Evolutionary conservation across 108 stramenopile genomes (phyloP), one percentile per base, ranked within the genome.

Genomic region (Fragilariopsis cylindrus): DNA sequence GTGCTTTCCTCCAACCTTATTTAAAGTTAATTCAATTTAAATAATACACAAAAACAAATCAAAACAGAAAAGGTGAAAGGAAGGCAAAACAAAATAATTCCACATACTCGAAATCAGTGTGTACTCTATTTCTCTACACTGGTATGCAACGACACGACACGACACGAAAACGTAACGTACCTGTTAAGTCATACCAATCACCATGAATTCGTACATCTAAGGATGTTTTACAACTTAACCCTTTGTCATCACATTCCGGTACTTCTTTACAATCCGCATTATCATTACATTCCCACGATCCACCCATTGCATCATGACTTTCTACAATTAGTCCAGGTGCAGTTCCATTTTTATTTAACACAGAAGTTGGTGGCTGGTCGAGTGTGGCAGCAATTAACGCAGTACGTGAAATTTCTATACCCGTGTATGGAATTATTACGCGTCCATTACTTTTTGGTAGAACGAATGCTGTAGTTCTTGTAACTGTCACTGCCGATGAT

Each of bases 141-240:
- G 21, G 30, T 30, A 30, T 30, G 0, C 30, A 30, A 30, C 0
- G 30, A 0, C 1, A 30, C 30, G 21, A 21, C 0, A 21, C 21
- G 30, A 30, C 30, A 30, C 21, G 21, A 30, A 1, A 30, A 30
- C 30, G 30, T 30, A 0, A 81, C 85, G 56, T 55, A 76, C 91
- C 93, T 15, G 91, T 84, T 18, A 97, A 75, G 84, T 97, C 93
- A 76, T 97, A 97, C 91, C 94, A 94, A 7, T 81, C 69, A 7
- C 91, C 88, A 60, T 96, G 94, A 57, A 97, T 92, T 52, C 93
- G 82, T 12, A 93, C 91, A 78, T 90, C 90, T 53, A 93, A 79
- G 21, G 84, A 79, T 8, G 92, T 92, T 15, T 30, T 30, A 30
- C 30, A 30, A 21, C 21, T 21, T 21, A 21, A 21, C 0, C 21